Percentiles rank a stretch among this genome's conserved stretches.
Evolutionary conservation across 768 basidiomycete genomes (phyloP).

Genomic region (Rhizopogon vulgaris): DNA sequence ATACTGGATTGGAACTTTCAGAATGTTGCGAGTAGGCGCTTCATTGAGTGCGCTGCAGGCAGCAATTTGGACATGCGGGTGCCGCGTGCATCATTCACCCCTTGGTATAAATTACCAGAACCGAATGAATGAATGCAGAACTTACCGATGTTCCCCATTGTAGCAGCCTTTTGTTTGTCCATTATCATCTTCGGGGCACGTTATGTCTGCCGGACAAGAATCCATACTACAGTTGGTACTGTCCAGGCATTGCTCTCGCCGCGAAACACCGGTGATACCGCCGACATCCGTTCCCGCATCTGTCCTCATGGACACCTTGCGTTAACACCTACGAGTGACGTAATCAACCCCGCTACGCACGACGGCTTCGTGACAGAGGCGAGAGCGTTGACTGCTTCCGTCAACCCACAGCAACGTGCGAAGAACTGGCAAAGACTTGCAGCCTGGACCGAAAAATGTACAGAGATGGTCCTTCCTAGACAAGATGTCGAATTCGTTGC

Average conservation of each 20-base stretch:
- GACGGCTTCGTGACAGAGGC: too few species aligned
- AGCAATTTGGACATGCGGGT: not conserved
- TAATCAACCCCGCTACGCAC: too few species aligned
- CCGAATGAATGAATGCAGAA: not conserved
- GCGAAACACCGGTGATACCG: not conserved
- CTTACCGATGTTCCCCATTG: not conserved
- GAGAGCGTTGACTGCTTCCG: not conserved
- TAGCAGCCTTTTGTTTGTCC: not conserved
- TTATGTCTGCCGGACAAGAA: not conserved
- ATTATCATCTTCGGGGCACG: not conserved
- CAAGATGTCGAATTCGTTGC: slow-evolving; percentile 24
- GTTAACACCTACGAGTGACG: not conserved
- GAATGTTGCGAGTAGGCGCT: not conserved
- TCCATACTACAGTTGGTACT: not conserved
- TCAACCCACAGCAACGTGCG: not conserved
- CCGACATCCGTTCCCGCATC: not conserved
- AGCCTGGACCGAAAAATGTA: not conserved
- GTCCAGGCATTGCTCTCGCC: not conserved
- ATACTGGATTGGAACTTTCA: not conserved
- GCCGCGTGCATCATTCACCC: not conserved
- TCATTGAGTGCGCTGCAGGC: too few species aligned
- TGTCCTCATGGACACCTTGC: not conserved
- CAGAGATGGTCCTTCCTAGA: slow-evolving; percentile 6
- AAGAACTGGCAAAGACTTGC: not conserved
- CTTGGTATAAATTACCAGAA: not conserved